phyloP scores from a whole-genome alignment of 306 rosid species.

The Rosa persica region DNA sequence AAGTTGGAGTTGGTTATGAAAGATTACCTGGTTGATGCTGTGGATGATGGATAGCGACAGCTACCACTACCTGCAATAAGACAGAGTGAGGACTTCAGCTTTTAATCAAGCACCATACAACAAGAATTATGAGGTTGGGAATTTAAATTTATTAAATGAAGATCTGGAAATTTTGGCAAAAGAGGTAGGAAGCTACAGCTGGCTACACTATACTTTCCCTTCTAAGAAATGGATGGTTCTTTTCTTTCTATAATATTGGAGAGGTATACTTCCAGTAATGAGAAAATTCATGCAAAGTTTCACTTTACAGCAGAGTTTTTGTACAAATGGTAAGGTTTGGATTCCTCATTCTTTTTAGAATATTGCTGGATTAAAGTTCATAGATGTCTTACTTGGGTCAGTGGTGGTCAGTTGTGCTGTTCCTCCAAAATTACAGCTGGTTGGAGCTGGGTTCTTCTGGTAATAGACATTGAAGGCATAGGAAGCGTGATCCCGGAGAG shows the following conservation, averaged over 20 bases:
- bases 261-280: background rate
- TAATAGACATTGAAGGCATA: slow-evolving; percentile 85
- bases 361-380: background rate
- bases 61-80: slow-evolving; percentile 57
- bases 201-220: background rate
- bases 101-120: slow-evolving; percentile 5
- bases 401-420: slow-evolving; percentile 58
- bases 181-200: background rate
- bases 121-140: background rate
- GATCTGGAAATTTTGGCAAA: background rate
- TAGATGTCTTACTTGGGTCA: slow-evolving; percentile 78
- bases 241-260: background rate
- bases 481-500: slow-evolving; percentile 74
- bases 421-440: slow-evolving; percentile 88
- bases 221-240: background rate
- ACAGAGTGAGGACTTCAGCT: slow-evolving; percentile 20
- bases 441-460: slow-evolving; percentile 76
- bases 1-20: slow-evolving; percentile 22
- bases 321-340: background rate
- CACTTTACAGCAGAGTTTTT: background rate
- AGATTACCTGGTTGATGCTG: slow-evolving; percentile 54
- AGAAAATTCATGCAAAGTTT: background rate
- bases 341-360: background rate
- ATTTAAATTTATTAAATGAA: background rate
- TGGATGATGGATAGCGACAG: slow-evolving; percentile 61